Evolutionary conservation across 768 basidiomycete species (phyloP), one percentile per base, ranked within the genome.

Genomic region (Tylopilus plumbeoviolaceoides): DNA sequence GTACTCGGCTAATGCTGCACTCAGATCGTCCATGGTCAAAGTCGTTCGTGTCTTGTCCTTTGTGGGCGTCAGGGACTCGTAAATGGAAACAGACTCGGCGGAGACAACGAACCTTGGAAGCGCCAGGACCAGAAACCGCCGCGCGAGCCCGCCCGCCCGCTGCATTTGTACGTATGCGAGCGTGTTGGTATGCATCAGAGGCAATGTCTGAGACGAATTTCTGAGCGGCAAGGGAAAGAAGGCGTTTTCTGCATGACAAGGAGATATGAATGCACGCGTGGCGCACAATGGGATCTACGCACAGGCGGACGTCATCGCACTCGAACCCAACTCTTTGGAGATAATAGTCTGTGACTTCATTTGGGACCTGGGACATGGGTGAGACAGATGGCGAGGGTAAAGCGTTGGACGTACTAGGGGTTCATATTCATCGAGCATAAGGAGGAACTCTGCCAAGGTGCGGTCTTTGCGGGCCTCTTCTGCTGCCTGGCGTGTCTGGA

Each of bases 131-230:
- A 11, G 72, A 64, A 25, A 75, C 64, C 2, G 79, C 75, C 11
- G 80, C 76, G 25, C 87, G 78, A 27, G 83, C 76, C 15, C 90
- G 79, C 35, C 90, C 87, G 27, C 86, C 82, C 6, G 85, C 67
- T 33, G 91, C 92, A 54, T 91, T 95, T 1, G 91, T 91, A 35
- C 97, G 84, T 63, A 98, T 91, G 28, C 95, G 89, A 8, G 97
- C 97, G 71, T 98, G 95, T 65, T 98, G 94, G 72, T 91, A 98
- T 10, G 97, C 94, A 68, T 99, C 97, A 2, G 90, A 83, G 3
- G 95, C 89, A 50, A 99, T 95, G 65, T 98, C 95, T 7, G 94
- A 91, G 41, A 98, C 87, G 66, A 99, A 98, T 65, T 98, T 98
- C 66, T 99, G 97, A 0, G 97, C 93, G 3, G 97, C 95, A 12